Base-by-base conservation (phyloP, 208 protist species). In the Leishmania amazonensis region DNA sequence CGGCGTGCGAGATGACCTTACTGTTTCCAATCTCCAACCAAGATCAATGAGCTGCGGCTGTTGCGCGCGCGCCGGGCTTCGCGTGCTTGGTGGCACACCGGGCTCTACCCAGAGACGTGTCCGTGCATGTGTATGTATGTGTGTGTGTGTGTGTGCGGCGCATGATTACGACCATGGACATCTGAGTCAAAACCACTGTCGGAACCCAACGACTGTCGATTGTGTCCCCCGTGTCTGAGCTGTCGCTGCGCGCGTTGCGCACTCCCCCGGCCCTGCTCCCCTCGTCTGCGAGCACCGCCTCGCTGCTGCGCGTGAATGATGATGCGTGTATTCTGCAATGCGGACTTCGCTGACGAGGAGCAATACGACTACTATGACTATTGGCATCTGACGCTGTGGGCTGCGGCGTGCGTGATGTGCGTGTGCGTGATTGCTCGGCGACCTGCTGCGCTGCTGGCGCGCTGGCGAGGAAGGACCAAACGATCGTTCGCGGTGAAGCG, bases 41-140 rank as follows among this genome's bases (percentile, higher is more conserved):
- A 89, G 83, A 89, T 89, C 86, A 80, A 89, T 89, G 86, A 89
- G 83, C 53, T 60, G 67, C 80, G 17, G 3, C 65, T 47, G 60
- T 2, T 71, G 38, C 21, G 38, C 65, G 65, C 40, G 65, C 47
- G 38, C 40, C 24, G 57, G 17, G 57, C 24, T n/a, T 62, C 9
- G 58, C 17, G 42, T 76, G 79, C 19, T 4, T 13, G 45, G 65
- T 31, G 38, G 31, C 54, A 47, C 35, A 49, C 71, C n/a, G 15
- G 54, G 58, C 31, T 51, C 57, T 68, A 31, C 4, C 31, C 62
- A n/a, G 11, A n/a, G 19, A 13, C 35, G n/a, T 17, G 28, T 24
- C n/a, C 28, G 40, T 38, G 11, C 0, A 15, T 21, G 28, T 49
- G 38, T 76, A 51, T 71, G 62, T 35, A 60, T 31, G 19, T 49